Conservation (phyloP, 257 asterid genomes). For the Nicotiana knightiana region DNA sequence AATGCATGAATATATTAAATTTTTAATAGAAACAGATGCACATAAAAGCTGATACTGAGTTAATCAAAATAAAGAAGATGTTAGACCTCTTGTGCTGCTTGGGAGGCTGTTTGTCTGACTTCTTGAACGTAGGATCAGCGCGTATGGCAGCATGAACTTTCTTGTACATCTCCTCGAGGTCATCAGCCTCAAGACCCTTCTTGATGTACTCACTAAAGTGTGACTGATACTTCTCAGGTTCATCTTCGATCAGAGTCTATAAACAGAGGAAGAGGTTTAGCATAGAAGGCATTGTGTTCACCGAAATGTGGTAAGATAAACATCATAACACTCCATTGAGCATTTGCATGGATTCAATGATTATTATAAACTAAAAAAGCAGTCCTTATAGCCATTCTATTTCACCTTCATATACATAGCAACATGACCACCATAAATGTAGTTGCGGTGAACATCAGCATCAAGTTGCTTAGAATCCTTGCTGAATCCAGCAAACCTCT, state of each 20-base stretch:
- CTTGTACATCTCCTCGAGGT: slow-evolving; percentile 64
- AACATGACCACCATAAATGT: slow-evolving; percentile 77
- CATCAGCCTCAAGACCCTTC: slow-evolving; percentile 54
- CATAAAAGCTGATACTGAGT: neutral
- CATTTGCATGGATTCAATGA: neutral
- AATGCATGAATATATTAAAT: too few species aligned
- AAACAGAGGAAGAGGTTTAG: neutral
- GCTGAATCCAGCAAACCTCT: slow-evolving; percentile 76
- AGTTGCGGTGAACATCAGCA: slow-evolving; percentile 74
- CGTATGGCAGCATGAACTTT: slow-evolving; percentile 69
- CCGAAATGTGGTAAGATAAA: neutral
- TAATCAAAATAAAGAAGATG: neutral
- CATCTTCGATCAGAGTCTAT: slow-evolving; percentile 64
- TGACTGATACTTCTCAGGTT: slow-evolving; percentile 69
- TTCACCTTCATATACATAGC: slow-evolving; percentile 74
- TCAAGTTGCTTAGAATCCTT: slow-evolving; percentile 68
- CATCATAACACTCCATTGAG: neutral
- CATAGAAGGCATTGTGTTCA: neutral
- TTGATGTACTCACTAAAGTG: slow-evolving; percentile 55
- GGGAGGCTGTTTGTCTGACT: slow-evolving; percentile 37
- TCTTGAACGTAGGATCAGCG: slow-evolving; percentile 41
- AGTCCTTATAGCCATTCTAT: neutral
- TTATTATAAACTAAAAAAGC: neutral
- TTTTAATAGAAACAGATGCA: neutral
- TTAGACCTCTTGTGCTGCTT: slow-evolving; percentile 48